Base-by-base conservation (phyloP, 1,284 basidiomycete species). In the Puccinia novopanici region DNA sequence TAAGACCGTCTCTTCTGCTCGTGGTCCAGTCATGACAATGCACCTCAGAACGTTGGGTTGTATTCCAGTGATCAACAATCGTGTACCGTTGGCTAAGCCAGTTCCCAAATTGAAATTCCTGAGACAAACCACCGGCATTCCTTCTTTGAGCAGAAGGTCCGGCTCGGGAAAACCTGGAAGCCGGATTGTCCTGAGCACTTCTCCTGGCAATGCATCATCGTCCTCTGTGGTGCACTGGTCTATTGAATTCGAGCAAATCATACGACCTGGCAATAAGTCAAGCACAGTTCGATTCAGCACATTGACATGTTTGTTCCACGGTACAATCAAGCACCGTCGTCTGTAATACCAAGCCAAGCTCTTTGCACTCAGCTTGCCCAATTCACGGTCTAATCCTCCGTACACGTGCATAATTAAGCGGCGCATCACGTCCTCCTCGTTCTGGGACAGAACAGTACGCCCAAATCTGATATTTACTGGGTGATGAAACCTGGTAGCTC, bases 11-110 rank as follows among this genome's bases (percentile, higher is more conserved):
- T 24, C 48, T 2, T 24, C 48, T 27, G 27, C 17, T 0, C 9
- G 0, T 0, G 63, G 17, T 13, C 75, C 75, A 0, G 50, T 68
- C 17, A 78, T 40, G 0, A 78, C 42, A 0, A 9, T 4, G n/a
- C 63, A 70, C 10, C 15, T 54, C 15, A 78, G 54, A 0, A 77
- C 30, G 1, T 55, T 17, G 8, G 37, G 15, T 6, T 55, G 15
- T 0, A 77, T 50, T 1, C 52, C 50, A 10, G 12, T 34, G 37
- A 77, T 19, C 40, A 77, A 37, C 8, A 77, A 27, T 6, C 63
- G 42, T 4, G 63, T 77, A 0, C 75, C 75, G 34, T 77, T 77
- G 3, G 40, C 30, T 1, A 77, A 30, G 0, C 75, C 75, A 4
- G 30, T 52, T 1, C n/a, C 48, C 10, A 68, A 3, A 55, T 68